Evolutionary conservation across 2,329 filamentous ascomycete species (phyloP), one percentile per base, ranked within the genome.

Genomic region (Biscogniauxia mediterranea): DNA sequence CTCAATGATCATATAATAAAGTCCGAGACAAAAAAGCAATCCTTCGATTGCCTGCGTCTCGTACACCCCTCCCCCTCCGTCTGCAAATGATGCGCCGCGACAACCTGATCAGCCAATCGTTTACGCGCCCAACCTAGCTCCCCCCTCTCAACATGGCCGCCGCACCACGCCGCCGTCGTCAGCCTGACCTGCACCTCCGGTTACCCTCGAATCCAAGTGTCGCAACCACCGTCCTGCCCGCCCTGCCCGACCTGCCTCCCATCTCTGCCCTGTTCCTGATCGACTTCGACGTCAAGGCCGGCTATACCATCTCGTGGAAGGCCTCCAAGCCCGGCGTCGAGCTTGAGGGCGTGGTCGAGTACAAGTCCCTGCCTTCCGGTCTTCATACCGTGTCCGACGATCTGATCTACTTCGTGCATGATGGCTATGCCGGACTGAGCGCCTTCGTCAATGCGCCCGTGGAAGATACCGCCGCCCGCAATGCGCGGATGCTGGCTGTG

Each of bases 311-410:
- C 72, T 86, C 87, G 42, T 98, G 95, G 95, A 92, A 96, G 76
- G 87, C 86, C 67, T 86, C 89, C 13, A 78, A 86, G 1, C 81
- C 87, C 15, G 88, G 86, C 55, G 83, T 94, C 78, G 82, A 85
- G 76, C 84, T 98, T 55, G 91, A 96, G 68, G 92, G 92, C 59
- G 87, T 90, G 23, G 92, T 97, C 71, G 95, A 99, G 78, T 99
- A 93, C 84, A 98, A 97, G 78, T 96, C 92, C 64, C 83, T 99
- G 54, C 95, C 95, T 2, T 98, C 94, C 0, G 95, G 95, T 23
- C 78, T 97, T 55, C 95, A 99, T 77, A 90, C 92, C 60, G 92
- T 98, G 20, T 82, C 89, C 32, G 87, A 93, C 67, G 95, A 99
- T 76, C 81, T 98, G 56, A 91, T 93, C 71, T 99, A 98, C 80